Evolutionary conservation across 1,284 basidiomycete species (phyloP).

Genomic region (Cystobasidiaceae sp.): DNA sequence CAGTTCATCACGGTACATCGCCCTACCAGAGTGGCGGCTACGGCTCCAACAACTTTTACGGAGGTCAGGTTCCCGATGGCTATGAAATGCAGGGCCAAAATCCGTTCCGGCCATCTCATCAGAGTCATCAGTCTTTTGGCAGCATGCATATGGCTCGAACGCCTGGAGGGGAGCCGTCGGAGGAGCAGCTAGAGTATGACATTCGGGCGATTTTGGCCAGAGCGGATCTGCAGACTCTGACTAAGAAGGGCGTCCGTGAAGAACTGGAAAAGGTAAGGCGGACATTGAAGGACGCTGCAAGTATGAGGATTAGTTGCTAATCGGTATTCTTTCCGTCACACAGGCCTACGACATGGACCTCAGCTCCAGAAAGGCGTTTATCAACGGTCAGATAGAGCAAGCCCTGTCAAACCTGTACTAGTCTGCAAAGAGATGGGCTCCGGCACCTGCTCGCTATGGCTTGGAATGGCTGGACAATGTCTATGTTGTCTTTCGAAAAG

Average conservation of each 20-base stretch:
- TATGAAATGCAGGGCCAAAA: conserved; percentile 29
- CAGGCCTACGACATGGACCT: conserved; percentile 44
- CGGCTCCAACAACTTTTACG: not conserved
- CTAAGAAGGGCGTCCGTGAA: conserved; percentile 78
- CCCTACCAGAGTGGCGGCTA: not conserved
- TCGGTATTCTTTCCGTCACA: not conserved
- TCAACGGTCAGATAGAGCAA: conserved; percentile 49
- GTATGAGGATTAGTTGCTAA: too few species aligned
- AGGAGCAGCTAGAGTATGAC: conserved; percentile 40
- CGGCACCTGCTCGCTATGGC: too few species aligned
- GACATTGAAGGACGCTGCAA: too few species aligned
- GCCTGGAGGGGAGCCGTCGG: conserved; percentile 8
- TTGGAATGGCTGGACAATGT: too few species aligned
- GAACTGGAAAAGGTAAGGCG: conserved; percentile 53
- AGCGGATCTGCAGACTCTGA: conserved; percentile 79
- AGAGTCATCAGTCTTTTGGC: conserved; percentile 8
- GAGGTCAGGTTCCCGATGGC: too few species aligned
- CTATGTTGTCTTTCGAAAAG: too few species aligned
- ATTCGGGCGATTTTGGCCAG: conserved; percentile 65
- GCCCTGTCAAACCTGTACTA: conserved; percentile 27
- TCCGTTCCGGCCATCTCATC: conserved; percentile 7
- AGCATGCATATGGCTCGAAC: conserved; percentile 1
- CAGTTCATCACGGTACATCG: conserved; percentile 11
- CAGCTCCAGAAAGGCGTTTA: conserved; percentile 47
- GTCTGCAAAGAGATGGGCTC: too few species aligned